Base-by-base conservation (phyloP, 116 monocot species). In the Cymodocea nodosa region DNA sequence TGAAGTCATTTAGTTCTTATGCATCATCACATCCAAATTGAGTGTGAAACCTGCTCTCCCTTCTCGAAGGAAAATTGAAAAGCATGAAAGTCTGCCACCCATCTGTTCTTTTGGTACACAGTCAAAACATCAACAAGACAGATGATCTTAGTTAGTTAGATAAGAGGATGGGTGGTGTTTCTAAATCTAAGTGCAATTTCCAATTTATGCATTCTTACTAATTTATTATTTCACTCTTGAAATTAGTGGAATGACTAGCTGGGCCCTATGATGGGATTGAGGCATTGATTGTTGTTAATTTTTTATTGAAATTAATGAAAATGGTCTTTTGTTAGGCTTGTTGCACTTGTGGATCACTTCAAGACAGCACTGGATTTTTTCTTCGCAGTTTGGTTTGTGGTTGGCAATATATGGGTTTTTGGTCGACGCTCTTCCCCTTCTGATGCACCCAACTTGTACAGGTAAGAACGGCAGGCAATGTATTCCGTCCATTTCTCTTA, bases 361-460 rank as follows among this genome's bases (percentile, higher is more conserved):
- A 84, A 91, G 73, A 87, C 87, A 79, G 84, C 71, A 15, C 72
- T 91, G 75, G 84, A 91, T 71, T 91, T 76, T 71, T 87, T 84
- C 80, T 84, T 91, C 60, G 87, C 82, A 3, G 75, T 91, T 17
- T 91, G 87, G 91, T 87, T 91, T 73, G 84, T 87, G 35, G 82
- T 87, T 60, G 91, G 91, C 39, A 91, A 84, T 74, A 79, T 91
- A 37, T 91, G 87, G 87, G 71, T 91, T 6, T 90, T 90, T 64
- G 84, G 87, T 30, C 81, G 79, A 54, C 84, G 64, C 68, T 77
- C 86, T 10, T 84, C 87, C 52, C 68, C 77, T 37, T 53, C 73
- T 23, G 78, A 79, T 70, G 74, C 90, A 77, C 90, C 90, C 64
- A 86, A 86, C 67, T 77, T 81, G 77, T 81, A 81, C 70, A 79